These are phyloP conservation scores for Apiospora malaysiana DNA, from an alignment of 2,329 filamentous ascomycete genomes.

Conservation along the genomic window DNA sequence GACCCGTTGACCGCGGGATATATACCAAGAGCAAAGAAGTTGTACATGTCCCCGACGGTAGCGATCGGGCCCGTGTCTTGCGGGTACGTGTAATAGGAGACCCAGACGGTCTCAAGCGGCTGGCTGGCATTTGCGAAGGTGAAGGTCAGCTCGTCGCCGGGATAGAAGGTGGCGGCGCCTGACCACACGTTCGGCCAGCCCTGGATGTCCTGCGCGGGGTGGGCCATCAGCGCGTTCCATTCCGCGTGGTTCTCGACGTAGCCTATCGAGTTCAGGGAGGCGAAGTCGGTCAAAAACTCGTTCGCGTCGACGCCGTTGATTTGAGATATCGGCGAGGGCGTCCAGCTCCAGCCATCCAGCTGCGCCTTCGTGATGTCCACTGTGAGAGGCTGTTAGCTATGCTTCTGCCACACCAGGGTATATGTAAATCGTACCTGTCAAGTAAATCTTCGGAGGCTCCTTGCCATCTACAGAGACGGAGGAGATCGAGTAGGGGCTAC, in stretches of 20 bases:
- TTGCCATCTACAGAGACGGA: slow-evolving; percentile 41
- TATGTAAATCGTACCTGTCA: slow-evolving; percentile 29
- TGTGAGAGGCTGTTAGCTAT: background rate
- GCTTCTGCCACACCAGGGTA: too few species aligned
- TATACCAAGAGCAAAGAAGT: slow-evolving; percentile 46
- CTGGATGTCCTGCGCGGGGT: slow-evolving; percentile 33
- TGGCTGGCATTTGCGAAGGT: slow-evolving; percentile 36
- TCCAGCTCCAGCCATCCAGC: slow-evolving; percentile 21
- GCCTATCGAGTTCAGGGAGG: slow-evolving; percentile 41
- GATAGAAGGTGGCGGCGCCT: slow-evolving; percentile 42
- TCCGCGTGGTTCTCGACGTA: slow-evolving; percentile 47
- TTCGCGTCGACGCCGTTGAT: slow-evolving; percentile 40
- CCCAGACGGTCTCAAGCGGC: slow-evolving; percentile 24
- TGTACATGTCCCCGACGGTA: slow-evolving; percentile 50
- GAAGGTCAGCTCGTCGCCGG: slow-evolving; percentile 38
- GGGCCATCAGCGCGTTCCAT: slow-evolving; percentile 46
- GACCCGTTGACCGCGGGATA: slow-evolving; percentile 26
- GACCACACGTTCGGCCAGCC: slow-evolving; percentile 38
- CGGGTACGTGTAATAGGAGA: slow-evolving; percentile 27
- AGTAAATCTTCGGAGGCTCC: slow-evolving; percentile 42
- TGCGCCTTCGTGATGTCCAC: slow-evolving; percentile 30
- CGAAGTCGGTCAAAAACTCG: slow-evolving; percentile 39
- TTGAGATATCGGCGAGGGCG: slow-evolving; percentile 33
- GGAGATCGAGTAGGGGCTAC: slow-evolving; percentile 36
- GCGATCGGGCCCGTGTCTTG: slow-evolving; percentile 38